Evolutionary conservation across 2,329 filamentous ascomycete genomes (phyloP), one percentile per base, ranked within the genome.

Genomic region (Penicillium sp.): DNA sequence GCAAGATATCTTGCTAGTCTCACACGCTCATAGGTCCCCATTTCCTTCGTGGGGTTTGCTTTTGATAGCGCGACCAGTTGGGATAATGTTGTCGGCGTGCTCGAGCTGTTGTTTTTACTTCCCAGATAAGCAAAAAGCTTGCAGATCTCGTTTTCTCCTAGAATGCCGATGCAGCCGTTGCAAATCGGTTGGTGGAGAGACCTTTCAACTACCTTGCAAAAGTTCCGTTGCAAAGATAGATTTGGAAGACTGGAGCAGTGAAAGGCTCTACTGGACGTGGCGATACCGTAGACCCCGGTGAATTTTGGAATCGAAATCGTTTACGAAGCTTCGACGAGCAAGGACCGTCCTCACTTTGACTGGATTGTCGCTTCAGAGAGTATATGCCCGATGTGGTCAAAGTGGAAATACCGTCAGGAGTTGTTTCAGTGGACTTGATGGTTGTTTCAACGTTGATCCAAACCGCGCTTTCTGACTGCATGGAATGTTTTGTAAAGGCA

Each of bases 361-460:
- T 41, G 22, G 35, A 31, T 16, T 41, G 24, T 46, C 54, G 49
- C 41, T 58, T 37, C 5, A 24, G 33, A 37, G 50, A 47, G 14
- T 24, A 11, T 31, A 31, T 31, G 10, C 13, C 31, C n/a, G 11
- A 6, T 13, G 33, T 16, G 16, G 22, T 19, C 22, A 14, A 27
- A n/a, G 40, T 31, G 35, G 43, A 22, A 10, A 18, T 37, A 31
- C 19, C 10, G 11, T 46, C 2, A 22, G 50, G 18, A 13, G 9
- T 9, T 11, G 22, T n/a, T 11, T 37, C 44, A 2, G 2, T 10
- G 6, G 54, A 40, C 22, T 54, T 50, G 16, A 60, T 54, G 4
- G 33, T 60, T 10, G 58, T 51, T 36, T 57, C 51, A 13, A 60
- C 54, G 3, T 52, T 39, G 16, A 60, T 57, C 58, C 58, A 60